Percentiles rank a stretch among this genome's conserved stretches.
Conservation (phyloP, 768 basidiomycete species). For the Lactarius vividus region DNA sequence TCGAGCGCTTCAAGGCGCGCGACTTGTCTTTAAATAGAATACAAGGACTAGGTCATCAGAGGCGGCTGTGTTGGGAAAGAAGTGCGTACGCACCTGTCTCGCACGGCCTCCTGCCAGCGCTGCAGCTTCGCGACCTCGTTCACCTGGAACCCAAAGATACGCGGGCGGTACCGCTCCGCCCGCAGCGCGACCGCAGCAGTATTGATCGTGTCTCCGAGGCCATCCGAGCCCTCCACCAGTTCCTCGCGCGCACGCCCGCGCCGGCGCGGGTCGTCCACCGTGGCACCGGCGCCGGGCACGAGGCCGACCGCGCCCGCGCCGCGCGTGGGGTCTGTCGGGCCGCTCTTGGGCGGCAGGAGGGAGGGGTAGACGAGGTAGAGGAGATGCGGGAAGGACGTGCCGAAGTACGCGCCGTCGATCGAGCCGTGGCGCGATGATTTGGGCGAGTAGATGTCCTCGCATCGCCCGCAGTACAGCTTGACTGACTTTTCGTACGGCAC, state of each 20-base stretch:
- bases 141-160: conserved; percentile 96
- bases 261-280: conserved; percentile 32
- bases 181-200: conserved; percentile 83
- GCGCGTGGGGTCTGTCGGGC: conserved; percentile 42
- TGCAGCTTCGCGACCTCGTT: conserved; percentile 91
- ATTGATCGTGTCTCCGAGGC: conserved; percentile 64
- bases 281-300: conserved; percentile 31
- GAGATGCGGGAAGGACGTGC: conserved; percentile 96
- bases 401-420: conserved; percentile 98
- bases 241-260: conserved; percentile 42
- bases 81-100: conserved; percentile 68
- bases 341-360: conserved; percentile 81
- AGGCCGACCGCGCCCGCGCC: conserved; percentile 30
- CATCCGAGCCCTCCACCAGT: conserved; percentile 45
- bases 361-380: conserved; percentile 96
- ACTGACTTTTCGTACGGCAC: conserved; percentile 98
- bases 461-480: conserved; percentile 97
- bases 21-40: conserved; percentile 18
- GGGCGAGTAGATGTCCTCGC: conserved; percentile 97
- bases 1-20: conserved; percentile 27
- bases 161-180: conserved; percentile 88
- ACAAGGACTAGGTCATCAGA: not conserved
- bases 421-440: conserved; percentile 96
- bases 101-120: conserved; percentile 91
- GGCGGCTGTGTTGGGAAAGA: not conserved